Percentiles rank a stretch among this genome's conserved stretches.
These are phyloP conservation scores for Boletus speciosus DNA, from an alignment of 768 basidiomycete genomes.

Conservation along the genomic window DNA sequence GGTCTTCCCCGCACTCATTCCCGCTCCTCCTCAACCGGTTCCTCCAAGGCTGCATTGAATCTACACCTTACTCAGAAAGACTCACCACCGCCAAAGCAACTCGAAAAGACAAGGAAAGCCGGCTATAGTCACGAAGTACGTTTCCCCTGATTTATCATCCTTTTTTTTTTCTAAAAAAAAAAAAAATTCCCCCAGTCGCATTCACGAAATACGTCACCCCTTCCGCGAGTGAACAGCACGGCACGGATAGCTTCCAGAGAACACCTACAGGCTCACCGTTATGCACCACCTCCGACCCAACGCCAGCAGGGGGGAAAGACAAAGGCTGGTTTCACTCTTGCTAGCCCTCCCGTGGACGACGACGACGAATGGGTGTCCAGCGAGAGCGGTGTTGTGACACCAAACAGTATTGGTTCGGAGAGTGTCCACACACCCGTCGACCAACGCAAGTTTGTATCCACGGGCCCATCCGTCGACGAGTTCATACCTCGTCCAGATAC, in stretches of 20 bases:
- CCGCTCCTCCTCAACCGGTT: slow-evolving; percentile 53
- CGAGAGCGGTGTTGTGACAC: slow-evolving; percentile 72
- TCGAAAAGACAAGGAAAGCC: slow-evolving; percentile 55
- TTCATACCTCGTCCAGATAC: slow-evolving; percentile 25
- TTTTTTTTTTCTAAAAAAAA: slow-evolving; percentile 7
- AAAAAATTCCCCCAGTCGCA: slow-evolving; percentile 8
- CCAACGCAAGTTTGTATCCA: slow-evolving; percentile 14
- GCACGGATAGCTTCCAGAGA: slow-evolving; percentile 29
- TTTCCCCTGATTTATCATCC: slow-evolving; percentile 4
- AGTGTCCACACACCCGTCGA: slow-evolving; percentile 35
- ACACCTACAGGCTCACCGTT: slow-evolving; percentile 34
- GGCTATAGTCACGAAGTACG: slow-evolving; percentile 44
- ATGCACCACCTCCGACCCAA: slow-evolving; percentile 25
- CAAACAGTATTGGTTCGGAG: slow-evolving; percentile 48
- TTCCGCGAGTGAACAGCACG: slow-evolving; percentile 26
- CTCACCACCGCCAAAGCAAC: slow-evolving; percentile 35
- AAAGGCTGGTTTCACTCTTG: slow-evolving; percentile 58
- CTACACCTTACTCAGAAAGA: slow-evolving; percentile 73
- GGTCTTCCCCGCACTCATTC: slow-evolving; percentile 58
- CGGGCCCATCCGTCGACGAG: slow-evolving; percentile 16
- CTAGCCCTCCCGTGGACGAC: slow-evolving; percentile 45
- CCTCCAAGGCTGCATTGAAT: slow-evolving; percentile 55
- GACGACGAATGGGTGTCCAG: slow-evolving; percentile 79
- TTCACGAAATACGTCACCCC: slow-evolving; percentile 26
- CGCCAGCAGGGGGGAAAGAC: slow-evolving; percentile 33